Evolutionary conservation across 495 filamentous ascomycete species (phyloP).

Genomic region (Hapsidospora chrysogenum): DNA sequence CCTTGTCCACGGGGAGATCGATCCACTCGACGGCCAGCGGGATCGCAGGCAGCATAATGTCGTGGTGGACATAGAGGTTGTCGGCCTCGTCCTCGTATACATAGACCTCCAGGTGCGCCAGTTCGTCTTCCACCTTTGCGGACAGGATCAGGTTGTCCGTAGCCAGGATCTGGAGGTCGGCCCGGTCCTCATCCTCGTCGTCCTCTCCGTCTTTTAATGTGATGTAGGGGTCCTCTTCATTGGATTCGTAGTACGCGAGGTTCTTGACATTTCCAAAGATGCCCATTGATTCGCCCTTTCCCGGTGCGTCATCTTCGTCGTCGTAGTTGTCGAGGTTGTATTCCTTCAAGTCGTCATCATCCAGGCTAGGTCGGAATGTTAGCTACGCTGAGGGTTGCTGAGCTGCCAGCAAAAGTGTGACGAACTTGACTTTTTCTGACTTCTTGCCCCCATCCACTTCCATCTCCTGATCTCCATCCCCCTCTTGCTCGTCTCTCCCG

Average conservation of each 20-base stretch:
- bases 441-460: conserved; percentile 7
- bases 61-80: conserved; percentile 97
- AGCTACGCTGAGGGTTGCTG: too few relatives aligned
- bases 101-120: conserved; percentile 91
- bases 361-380: conserved; percentile 9
- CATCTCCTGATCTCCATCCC: conserved; percentile 13
- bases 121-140: conserved; percentile 89
- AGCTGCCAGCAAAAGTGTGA: background rate
- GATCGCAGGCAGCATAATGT: conserved; percentile 97
- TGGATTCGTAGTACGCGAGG: conserved; percentile 80
- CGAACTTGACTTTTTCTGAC: conserved; percentile 7
- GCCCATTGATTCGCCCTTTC: conserved; percentile 50
- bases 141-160: conserved; percentile 86
- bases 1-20: conserved; percentile 66
- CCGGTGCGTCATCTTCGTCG: conserved; percentile 36
- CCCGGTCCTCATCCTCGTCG: conserved; percentile 73
- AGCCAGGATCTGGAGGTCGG: conserved; percentile 83
- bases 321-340: conserved; percentile 92
- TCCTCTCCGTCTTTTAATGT: conserved; percentile 59
- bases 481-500: conserved; percentile 12
- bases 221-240: conserved; percentile 91
- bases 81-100: conserved; percentile 89
- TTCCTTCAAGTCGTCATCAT: conserved; percentile 83
- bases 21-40: conserved; percentile 94
- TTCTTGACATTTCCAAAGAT: conserved; percentile 94